Conservation (phyloP, 176 grass and related monocot species). For the Rhynchospora tenuis region DNA sequence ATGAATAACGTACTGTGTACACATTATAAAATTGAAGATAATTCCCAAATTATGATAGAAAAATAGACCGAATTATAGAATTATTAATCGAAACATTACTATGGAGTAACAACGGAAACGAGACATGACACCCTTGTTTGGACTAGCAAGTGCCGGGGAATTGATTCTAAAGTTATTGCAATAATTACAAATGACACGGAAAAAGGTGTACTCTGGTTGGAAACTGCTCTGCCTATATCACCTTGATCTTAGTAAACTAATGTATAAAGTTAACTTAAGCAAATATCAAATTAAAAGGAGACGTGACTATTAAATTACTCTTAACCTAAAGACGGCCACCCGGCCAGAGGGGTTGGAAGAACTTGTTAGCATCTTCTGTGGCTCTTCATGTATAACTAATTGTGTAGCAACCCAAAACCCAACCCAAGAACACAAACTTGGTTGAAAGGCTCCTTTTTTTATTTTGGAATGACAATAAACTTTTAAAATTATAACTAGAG, state of each 20-base stretch:
- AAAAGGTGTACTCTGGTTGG: neutral
- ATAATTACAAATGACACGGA: neutral
- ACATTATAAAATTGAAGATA: too few relatives aligned
- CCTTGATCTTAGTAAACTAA: conserved; percentile 22
- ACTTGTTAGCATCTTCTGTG: neutral
- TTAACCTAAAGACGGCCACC: conserved; percentile 11
- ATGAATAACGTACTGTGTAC: too few relatives aligned
- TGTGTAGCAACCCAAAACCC: neutral
- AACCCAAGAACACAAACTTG: neutral
- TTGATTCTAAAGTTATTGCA: neutral
- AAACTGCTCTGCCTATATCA: neutral
- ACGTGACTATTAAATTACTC: conserved; percentile 11
- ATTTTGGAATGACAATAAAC: neutral
- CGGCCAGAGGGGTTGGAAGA: neutral
- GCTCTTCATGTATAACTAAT: neutral
- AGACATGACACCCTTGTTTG: neutral
- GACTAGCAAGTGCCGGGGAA: neutral
- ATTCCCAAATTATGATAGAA: too few relatives aligned
- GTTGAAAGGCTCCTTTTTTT: too few relatives aligned
- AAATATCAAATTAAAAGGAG: conserved; percentile 8
- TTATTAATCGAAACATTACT: neutral
- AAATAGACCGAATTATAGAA: too few relatives aligned
- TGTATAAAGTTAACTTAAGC: neutral
- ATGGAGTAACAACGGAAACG: neutral
- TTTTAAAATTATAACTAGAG: neutral